Percentiles rank a stretch among this genome's conserved stretches.
phyloP scores from a whole-genome alignment of 805 yeast species.

The Trichomonascus vanleenenianus region DNA sequence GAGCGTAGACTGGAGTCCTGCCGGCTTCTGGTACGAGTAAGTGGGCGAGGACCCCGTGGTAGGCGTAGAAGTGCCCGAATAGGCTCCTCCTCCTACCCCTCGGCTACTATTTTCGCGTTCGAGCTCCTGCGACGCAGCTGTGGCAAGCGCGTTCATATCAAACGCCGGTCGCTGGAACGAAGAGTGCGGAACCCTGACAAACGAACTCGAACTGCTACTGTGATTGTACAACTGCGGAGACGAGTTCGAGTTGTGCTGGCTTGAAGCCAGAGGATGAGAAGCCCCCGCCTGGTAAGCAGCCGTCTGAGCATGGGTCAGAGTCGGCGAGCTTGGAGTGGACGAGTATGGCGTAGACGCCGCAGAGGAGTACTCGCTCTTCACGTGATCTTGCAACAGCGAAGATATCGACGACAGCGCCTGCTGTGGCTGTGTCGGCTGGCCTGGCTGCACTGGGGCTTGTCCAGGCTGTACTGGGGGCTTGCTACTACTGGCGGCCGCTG shows the following conservation, averaged over 20 bases:
- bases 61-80: constrained; percentile 20
- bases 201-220: too few species aligned
- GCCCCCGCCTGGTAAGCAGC: neutral
- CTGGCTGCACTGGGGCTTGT: constrained; percentile 8
- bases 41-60: constrained; percentile 12
- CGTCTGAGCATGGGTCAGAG: constrained; percentile 9
- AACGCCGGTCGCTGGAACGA: constrained; percentile 10
- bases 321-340: constrained; percentile 20
- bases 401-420: constrained; percentile 6
- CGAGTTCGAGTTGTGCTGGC: constrained; percentile 8
- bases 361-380: constrained; percentile 18
- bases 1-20: constrained; percentile 10
- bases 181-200: constrained; percentile 18
- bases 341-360: constrained; percentile 18
- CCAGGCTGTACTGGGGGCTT: constrained; percentile 5
- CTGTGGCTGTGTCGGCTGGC: constrained; percentile 6
- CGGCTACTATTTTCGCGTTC: constrained; percentile 27
- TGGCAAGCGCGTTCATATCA: constrained; percentile 36
- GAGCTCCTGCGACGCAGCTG: constrained; percentile 39
- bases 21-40: constrained; percentile 3
- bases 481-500: constrained; percentile 1
- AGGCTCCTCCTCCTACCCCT: constrained; percentile 7
- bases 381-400: constrained; percentile 1
- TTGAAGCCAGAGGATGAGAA: neutral
- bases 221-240: too few species aligned